Evolutionary conservation across 176 grass and related monocot genomes (phyloP).

Genomic region (Aegilops umbellulata): DNA sequence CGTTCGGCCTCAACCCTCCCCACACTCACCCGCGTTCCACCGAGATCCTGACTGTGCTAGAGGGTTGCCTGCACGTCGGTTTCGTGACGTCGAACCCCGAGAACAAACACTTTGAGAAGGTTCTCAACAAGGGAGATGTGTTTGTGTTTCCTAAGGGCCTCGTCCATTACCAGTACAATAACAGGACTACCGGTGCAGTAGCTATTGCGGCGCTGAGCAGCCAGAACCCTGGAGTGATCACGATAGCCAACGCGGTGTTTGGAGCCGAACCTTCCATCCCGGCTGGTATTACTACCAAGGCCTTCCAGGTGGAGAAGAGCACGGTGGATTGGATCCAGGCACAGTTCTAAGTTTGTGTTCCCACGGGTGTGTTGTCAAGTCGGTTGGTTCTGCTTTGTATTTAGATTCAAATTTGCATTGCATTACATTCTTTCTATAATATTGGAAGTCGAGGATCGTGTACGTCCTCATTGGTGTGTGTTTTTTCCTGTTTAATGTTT

Average conservation of each 20-base stretch:
- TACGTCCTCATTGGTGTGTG: neutral
- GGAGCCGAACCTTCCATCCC: neutral
- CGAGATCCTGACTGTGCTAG: neutral
- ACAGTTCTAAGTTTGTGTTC: neutral
- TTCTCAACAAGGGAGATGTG: conserved; percentile 3
- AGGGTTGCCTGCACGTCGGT: conserved; percentile 41
- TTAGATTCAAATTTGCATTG: neutral
- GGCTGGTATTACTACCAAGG: neutral
- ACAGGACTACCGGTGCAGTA: neutral
- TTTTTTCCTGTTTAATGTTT: neutral
- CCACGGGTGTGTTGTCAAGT: neutral
- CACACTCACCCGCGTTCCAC: neutral
- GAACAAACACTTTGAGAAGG: neutral
- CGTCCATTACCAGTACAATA: neutral
- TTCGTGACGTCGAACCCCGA: neutral
- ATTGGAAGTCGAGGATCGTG: neutral
- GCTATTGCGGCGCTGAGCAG: neutral
- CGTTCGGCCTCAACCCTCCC: conserved; percentile 33
- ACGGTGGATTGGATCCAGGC: neutral
- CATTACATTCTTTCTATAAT: neutral
- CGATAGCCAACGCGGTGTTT: neutral
- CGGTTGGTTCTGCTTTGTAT: neutral
- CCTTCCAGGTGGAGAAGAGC: neutral
- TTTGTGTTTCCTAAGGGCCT: conserved; percentile 14
- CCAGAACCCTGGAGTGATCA: neutral